These are phyloP conservation scores for Glutinoglossum americanum DNA, from an alignment of 495 filamentous ascomycete genomes.

Conservation along the genomic window DNA sequence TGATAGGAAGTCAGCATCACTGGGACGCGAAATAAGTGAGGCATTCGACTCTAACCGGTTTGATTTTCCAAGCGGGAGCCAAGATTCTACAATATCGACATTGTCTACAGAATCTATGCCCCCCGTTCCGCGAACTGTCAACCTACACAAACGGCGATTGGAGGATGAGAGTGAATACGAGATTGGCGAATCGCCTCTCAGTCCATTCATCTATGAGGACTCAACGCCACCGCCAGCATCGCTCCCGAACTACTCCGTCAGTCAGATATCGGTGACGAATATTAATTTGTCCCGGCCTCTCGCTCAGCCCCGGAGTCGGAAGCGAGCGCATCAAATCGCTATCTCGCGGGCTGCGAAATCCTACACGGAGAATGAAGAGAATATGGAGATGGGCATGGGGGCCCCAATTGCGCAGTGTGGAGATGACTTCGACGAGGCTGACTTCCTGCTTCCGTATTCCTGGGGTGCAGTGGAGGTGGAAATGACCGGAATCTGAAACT, in stretches of 20 bases:
- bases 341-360: background rate
- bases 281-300: background rate
- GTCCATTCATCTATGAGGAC: background rate
- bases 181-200: background rate
- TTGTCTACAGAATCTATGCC: background rate
- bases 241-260: background rate
- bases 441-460: constrained; percentile 24
- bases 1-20: background rate
- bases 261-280: background rate
- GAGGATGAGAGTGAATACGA: background rate
- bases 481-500: constrained; percentile 1
- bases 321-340: background rate
- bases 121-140: background rate
- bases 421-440: constrained; percentile 50
- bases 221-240: background rate
- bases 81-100: background rate
- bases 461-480: background rate
- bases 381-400: background rate
- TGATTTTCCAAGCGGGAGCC: background rate
- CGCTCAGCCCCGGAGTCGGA: background rate
- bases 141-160: background rate
- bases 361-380: background rate
- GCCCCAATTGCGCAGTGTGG: constrained; percentile 7
- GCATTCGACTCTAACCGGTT: background rate
- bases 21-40: background rate